Base-by-base conservation (phyloP, 352 stramenopile genomes). In the Globisporangium nunn region DNA sequence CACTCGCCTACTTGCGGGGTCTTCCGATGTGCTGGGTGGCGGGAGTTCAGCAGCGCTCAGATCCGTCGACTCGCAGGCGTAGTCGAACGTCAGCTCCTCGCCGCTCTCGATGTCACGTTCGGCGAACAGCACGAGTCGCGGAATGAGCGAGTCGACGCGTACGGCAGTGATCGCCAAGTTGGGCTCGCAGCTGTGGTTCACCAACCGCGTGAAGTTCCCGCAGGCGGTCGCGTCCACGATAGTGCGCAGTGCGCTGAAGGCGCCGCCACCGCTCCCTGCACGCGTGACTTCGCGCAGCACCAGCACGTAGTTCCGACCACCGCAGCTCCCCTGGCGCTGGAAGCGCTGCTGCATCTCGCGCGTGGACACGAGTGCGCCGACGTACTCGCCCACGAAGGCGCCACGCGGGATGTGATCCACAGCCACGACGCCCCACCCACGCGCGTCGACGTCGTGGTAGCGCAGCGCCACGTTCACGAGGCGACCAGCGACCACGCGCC, bases 101-200 rank as follows among this genome's bases (percentile, higher is more conserved):
- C 59, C 68, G 10, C 3, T 5, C 10, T 59, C 35, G 12, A 89
- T 57, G 0, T 59, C 43, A 15, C 60, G 66, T 7, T 55, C 43
- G 1, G 81, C 56, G 54, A 88, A 76, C 40, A 91, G 61, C n/a
- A 75, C 74, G 57, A 91, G 55, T 1, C 72, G 69, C 12, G 81
- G 81, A 18, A 87, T 64, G 59, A 75, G 79, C 56, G 74, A 82
- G 59, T 81, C 72, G 30, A 82, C 64, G 2, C 78, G 78, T 40
- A 88, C 62, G 0, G 72, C 68, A 29, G 71, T 72, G n/a, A 88
- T 58, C n/a, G 65, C 47, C 48, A 83, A 35, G 30, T 67, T 81
- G 14, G 81, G 69, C 14, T 61, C 63, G 60, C 81, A 91, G 49
- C 75, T 82, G 62, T 91, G 78, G 56, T 91, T 91, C 56, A 87